These are phyloP conservation scores for Botrytis squamosa DNA, from an alignment of 2,329 filamentous ascomycete genomes.

Conservation along the genomic window DNA sequence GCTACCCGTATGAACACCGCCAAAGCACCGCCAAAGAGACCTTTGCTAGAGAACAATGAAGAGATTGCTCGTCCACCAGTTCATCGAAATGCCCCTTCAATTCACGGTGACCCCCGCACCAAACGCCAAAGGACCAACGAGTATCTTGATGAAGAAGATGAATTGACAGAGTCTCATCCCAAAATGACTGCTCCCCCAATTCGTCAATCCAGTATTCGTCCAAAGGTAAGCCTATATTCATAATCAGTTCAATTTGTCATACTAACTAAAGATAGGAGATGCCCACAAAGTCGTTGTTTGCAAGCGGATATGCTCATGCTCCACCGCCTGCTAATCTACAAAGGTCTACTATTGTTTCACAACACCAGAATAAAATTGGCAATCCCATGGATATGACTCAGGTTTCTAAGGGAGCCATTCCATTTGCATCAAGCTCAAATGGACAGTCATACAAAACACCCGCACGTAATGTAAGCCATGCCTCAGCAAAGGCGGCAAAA, in stretches of 20 bases:
- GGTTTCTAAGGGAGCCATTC: slow-evolving; percentile 83
- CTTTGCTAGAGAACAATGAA: slow-evolving; percentile 62
- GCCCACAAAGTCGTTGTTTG: slow-evolving; percentile 58
- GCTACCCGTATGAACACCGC: slow-evolving; percentile 61
- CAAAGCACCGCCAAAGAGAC: slow-evolving; percentile 73
- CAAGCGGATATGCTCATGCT: slow-evolving; percentile 60
- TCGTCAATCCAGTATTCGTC: slow-evolving; percentile 69
- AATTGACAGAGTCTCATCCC: slow-evolving; percentile 57
- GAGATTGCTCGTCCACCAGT: slow-evolving; percentile 49
- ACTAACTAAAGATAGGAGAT: slow-evolving; percentile 53
- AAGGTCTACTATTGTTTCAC: slow-evolving; percentile 63
- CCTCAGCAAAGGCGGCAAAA: slow-evolving; percentile 56
- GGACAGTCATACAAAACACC: slow-evolving; percentile 66
- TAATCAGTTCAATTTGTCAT: slow-evolving; percentile 14
- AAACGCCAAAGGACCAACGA: slow-evolving; percentile 81
- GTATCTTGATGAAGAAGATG: slow-evolving; percentile 63
- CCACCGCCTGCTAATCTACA: slow-evolving; percentile 45
- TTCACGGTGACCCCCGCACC: slow-evolving; percentile 58
- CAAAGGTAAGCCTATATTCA: slow-evolving; percentile 41
- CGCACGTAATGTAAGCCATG: slow-evolving; percentile 50
- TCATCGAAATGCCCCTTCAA: slow-evolving; percentile 58
- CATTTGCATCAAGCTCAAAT: slow-evolving; percentile 71
- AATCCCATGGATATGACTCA: slow-evolving; percentile 84
- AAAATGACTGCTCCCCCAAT: slow-evolving; percentile 81
- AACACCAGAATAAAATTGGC: slow-evolving; percentile 63